Conservation (phyloP, 208 protist genomes). For the Crithidia acanthocephali region DNA sequence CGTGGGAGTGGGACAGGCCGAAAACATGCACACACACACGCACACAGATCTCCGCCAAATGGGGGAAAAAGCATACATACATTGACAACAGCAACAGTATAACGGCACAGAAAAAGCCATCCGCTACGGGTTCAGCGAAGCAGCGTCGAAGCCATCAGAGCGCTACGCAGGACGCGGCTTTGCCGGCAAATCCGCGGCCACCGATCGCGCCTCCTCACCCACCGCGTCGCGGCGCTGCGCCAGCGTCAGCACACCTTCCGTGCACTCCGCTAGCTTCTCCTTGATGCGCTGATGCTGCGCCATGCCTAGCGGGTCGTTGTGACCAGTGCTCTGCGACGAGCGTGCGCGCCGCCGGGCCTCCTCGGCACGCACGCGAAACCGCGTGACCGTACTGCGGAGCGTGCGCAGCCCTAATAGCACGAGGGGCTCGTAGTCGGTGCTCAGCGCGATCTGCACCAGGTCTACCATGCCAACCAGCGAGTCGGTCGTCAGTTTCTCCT, state of each 20-base stretch:
- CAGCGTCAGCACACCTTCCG: conserved; percentile 40
- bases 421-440: conserved; percentile 46
- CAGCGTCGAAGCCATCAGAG: neutral
- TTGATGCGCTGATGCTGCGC: conserved; percentile 41
- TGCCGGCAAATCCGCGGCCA: conserved; percentile 50
- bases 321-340: conserved; percentile 45
- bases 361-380: conserved; percentile 63
- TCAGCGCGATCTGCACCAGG: conserved; percentile 53
- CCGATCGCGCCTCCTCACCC: conserved; percentile 54
- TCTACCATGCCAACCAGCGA: conserved; percentile 61
- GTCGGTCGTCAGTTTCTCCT: conserved; percentile 63
- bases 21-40: neutral
- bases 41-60: neutral
- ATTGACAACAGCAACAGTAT: neutral
- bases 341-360: conserved; percentile 54
- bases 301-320: conserved; percentile 47
- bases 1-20: neutral
- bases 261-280: conserved; percentile 44
- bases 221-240: conserved; percentile 53
- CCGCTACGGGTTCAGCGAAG: neutral
- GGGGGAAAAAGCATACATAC: too few relatives aligned
- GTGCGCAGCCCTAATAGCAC: conserved; percentile 57
- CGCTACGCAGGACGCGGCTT: conserved; percentile 17
- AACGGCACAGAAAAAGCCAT: neutral
- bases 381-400: conserved; percentile 59